These are phyloP conservation scores for Aspergillus sparsus DNA, from an alignment of 495 filamentous ascomycete genomes.

Conservation along the genomic window DNA sequence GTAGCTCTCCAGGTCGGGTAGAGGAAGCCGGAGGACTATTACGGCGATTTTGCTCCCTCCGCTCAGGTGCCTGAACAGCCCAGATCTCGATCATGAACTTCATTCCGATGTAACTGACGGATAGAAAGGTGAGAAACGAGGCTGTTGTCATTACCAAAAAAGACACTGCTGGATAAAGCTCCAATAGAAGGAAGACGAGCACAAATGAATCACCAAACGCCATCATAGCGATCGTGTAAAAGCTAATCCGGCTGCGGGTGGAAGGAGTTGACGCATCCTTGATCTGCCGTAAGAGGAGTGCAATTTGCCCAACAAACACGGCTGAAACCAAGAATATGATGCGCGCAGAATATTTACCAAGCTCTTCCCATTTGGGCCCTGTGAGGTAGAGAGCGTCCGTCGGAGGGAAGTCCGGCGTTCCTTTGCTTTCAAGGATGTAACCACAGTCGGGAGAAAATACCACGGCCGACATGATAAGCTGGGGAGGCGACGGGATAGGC, in stretches of 20 bases:
- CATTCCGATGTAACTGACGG: conserved; percentile 73
- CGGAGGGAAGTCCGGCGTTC: conserved; percentile 68
- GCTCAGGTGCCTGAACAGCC: conserved; percentile 81
- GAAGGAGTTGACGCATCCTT: conserved; percentile 94
- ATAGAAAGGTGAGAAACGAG: conserved; percentile 71
- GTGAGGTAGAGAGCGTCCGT: conserved; percentile 66
- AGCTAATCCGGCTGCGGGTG: conserved; percentile 85
- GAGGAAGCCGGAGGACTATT: conserved; percentile 28
- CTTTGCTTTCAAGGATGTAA: conserved; percentile 86
- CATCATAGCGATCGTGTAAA: conserved; percentile 83
- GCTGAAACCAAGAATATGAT: conserved; percentile 67
- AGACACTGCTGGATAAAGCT: conserved; percentile 61
- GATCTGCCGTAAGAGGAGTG: conserved; percentile 78
- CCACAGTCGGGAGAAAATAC: conserved; percentile 94
- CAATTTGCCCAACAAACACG: conserved; percentile 68
- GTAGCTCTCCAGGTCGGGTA: conserved; percentile 51
- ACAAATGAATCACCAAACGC: conserved; percentile 78
- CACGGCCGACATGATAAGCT: conserved; percentile 77
- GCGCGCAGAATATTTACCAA: conserved; percentile 62
- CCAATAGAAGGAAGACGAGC: conserved; percentile 65
- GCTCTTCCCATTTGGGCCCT: conserved; percentile 78
- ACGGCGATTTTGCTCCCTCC: conserved; percentile 55
- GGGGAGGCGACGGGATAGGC: conserved; percentile 65
- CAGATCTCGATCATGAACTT: conserved; percentile 88
- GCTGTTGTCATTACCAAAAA: conserved; percentile 68